Percentiles rank a stretch among this genome's conserved stretches.
Conservation (phyloP, 768 basidiomycete species). For the Rickenella mellea region DNA sequence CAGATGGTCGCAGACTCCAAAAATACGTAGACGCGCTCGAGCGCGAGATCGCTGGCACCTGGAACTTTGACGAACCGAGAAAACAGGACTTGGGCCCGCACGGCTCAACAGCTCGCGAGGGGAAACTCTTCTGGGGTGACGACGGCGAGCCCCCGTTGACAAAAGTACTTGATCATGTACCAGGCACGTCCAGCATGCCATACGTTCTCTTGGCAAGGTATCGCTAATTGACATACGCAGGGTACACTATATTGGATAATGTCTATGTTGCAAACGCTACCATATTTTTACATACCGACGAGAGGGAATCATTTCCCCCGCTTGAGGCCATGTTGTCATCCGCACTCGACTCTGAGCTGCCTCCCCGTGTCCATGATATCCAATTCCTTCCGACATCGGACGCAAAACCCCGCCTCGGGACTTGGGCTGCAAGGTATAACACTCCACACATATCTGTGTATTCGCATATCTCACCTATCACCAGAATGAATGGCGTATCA, state of each 20-base stretch:
- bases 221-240: conserved; percentile 26
- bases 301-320: conserved; percentile 49
- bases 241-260: conserved; percentile 78
- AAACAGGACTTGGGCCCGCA: conserved; percentile 15
- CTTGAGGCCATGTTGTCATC: conserved; percentile 40
- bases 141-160: conserved; percentile 39
- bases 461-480: background rate
- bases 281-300: conserved; percentile 67
- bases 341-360: conserved; percentile 42
- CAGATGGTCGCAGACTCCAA: conserved; percentile 38
- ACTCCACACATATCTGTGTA: background rate
- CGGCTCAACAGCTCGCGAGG: conserved; percentile 34
- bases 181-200: conserved; percentile 37
- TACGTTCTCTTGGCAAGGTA: background rate
- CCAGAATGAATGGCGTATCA: conserved; percentile 38
- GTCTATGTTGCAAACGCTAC: conserved; percentile 66
- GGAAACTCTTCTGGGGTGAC: conserved; percentile 45
- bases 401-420: conserved; percentile 23
- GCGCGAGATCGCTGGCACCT: conserved; percentile 55
- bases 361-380: conserved; percentile 43
- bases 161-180: conserved; percentile 48
- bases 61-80: conserved; percentile 47
- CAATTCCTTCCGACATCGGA: conserved; percentile 41
- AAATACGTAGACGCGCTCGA: conserved; percentile 54
- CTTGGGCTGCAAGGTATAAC: background rate